Conservation (phyloP, 1,139 yeast genomes). For the Nakaseomyces uthaithaninus region DNA sequence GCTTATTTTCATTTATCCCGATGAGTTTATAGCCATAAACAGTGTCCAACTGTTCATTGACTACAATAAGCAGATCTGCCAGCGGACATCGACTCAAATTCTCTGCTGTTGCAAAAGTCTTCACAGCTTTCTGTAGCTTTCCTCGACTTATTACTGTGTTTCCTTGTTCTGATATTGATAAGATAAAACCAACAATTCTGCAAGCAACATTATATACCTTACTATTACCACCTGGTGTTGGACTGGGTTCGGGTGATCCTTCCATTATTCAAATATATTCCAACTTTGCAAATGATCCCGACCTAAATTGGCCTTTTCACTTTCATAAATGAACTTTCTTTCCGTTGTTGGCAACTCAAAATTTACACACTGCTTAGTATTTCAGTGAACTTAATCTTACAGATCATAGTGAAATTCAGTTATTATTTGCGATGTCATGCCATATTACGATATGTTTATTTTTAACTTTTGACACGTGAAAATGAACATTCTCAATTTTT, state of each 20-base stretch:
- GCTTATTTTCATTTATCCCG: not conserved
- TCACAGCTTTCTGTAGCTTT: constrained; percentile 4
- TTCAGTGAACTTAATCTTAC: no score
- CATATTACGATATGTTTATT: no score
- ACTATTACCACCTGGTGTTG: constrained; percentile 22
- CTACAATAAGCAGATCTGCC: not conserved
- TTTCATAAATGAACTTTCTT: no score
- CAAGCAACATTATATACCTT: constrained; percentile 15
- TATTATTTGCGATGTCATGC: no score
- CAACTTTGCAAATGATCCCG: not conserved
- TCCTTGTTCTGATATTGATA: constrained; percentile 8
- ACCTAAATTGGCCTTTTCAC: no score
- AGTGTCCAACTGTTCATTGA: not conserved
- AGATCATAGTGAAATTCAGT: no score
- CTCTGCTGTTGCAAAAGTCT: not conserved
- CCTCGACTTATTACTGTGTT: constrained; percentile 2
- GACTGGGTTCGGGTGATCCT: constrained; percentile 5
- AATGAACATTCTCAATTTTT: no score
- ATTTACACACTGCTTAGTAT: no score
- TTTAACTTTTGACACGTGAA: no score
- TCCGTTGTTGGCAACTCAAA: no score
- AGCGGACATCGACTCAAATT: constrained; percentile 4
- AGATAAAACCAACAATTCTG: constrained; percentile 5
- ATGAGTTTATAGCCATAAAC: constrained; percentile 1
- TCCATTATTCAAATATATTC: not conserved